Percentiles rank a stretch among this genome's conserved stretches.
Evolutionary conservation across 495 filamentous ascomycete species (phyloP).

Genomic region (Xeromyces bisporus): DNA sequence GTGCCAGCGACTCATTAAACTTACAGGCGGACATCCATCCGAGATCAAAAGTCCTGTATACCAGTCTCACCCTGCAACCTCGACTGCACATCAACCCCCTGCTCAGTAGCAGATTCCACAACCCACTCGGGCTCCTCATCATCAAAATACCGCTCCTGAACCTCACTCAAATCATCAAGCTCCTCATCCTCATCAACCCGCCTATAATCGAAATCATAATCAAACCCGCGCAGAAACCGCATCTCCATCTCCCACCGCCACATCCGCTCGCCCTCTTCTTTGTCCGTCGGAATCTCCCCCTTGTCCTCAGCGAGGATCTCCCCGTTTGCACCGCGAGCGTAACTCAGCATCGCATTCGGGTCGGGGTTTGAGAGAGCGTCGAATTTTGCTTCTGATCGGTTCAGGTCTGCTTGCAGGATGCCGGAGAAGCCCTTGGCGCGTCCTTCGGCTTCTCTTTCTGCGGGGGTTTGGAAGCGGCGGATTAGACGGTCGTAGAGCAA

Average conservation of each 20-base stretch:
- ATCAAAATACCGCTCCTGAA: slow-evolving; percentile 59
- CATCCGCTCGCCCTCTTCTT: slow-evolving; percentile 44
- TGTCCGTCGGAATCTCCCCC: slow-evolving; percentile 38
- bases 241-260: slow-evolving; percentile 54
- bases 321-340: slow-evolving; percentile 31
- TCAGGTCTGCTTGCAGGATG: slow-evolving; percentile 50
- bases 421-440: slow-evolving; percentile 57
- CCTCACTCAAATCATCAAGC: slow-evolving; percentile 43
- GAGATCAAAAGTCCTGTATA: slow-evolving; percentile 56
- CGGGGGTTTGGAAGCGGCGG: slow-evolving; percentile 55
- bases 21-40: not conserved
- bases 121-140: slow-evolving; percentile 54
- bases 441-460: slow-evolving; percentile 57
- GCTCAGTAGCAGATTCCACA: slow-evolving; percentile 27
- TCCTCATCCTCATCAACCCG: slow-evolving; percentile 52
- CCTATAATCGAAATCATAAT: slow-evolving; percentile 61
- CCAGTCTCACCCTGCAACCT: slow-evolving; percentile 53
- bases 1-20: too few species aligned
- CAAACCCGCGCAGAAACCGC: slow-evolving; percentile 53
- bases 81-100: slow-evolving; percentile 16
- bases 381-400: slow-evolving; percentile 56
- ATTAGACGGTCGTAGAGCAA: slow-evolving; percentile 66
- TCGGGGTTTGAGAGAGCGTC: slow-evolving; percentile 42
- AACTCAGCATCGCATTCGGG: slow-evolving; percentile 30
- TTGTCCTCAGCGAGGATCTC: slow-evolving; percentile 40